Base-by-base conservation (phyloP, 164 flowering plant species). In the Liriodendron chinense region DNA sequence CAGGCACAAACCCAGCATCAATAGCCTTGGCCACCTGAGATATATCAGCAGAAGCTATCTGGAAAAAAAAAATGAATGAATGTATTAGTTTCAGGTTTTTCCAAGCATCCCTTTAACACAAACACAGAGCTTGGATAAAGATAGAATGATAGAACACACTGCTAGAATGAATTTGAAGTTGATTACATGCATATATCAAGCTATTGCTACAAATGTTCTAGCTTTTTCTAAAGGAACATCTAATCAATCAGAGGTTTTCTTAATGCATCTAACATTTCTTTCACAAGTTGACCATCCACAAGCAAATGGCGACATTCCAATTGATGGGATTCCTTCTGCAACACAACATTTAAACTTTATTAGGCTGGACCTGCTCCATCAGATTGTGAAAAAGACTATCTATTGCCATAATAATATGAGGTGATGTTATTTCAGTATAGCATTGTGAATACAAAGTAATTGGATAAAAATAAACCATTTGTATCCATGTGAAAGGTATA, bases 221-320 rank as follows among this genome's bases (percentile, higher is more conserved):
- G 43, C 43, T 53, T 53, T 53, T 53, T 53, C 59, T 53, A 57
- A 68, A 25, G 28, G 59, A 69, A 62, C 57, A 47, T 34, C 43
- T 34, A 71, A 68, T 69, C 75, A 84, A 50, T 20, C 47, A 78
- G 3, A 78, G 71, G 57, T 47, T 78, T 61, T 77, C 10, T 25
- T 75, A 25, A 43, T 69, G 78, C 70, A 78, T 74, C 92, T 89
- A 68, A 96, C 98, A 84, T 89, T 89, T 91, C 91, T 89, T 76
- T 83, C 76, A 78, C 85, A 75, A 69, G 99, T 96, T 74, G 92
- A 84, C 99, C 99, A 96, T 81, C 99, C 99, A 84, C 93, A 90
- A 74, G 99, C 83, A 91, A 90, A 92, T 71, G 99, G 99, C 78
- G 98, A 87, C 89, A 96, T 86, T 78, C 98, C 99, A 79, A 90